Evolutionary conservation across 306 rosid species (phyloP).

Genomic region (Lathyrus sativus): DNA sequence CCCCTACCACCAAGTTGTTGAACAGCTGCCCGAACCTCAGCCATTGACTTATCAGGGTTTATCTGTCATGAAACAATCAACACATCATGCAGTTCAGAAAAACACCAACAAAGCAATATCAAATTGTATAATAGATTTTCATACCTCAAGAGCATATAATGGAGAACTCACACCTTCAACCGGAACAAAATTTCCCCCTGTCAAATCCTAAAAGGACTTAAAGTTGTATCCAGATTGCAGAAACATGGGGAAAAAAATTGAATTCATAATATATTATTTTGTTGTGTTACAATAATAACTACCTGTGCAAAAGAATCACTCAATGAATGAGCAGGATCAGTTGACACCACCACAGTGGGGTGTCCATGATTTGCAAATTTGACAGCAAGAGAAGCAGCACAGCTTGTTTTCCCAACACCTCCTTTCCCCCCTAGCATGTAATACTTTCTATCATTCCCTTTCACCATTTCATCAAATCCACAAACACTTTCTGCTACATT

Average conservation of each 20-base stretch:
- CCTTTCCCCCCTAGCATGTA: conserved; percentile 53
- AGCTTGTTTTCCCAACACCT: conserved; percentile 51
- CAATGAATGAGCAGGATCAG: conserved; percentile 93
- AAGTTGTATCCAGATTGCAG: conserved; percentile 26
- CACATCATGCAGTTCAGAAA: neutral
- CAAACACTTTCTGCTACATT: conserved; percentile 35
- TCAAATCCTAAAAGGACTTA: conserved; percentile 57
- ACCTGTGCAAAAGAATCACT: conserved; percentile 96
- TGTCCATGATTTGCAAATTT: conserved; percentile 84
- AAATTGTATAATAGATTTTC: neutral
- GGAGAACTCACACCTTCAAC: conserved; percentile 83
- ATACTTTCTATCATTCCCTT: conserved; percentile 38
- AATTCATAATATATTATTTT: neutral
- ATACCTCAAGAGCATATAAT: conserved; percentile 84
- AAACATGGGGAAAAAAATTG: neutral
- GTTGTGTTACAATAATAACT: neutral
- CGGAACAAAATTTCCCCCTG: conserved; percentile 78
- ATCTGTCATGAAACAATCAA: conserved; percentile 51
- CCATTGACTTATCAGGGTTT: conserved; percentile 82
- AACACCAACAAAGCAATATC: conserved; percentile 13
- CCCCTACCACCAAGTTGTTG: conserved; percentile 63
- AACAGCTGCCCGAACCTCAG: conserved; percentile 55
- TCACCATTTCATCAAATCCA: conserved; percentile 48
- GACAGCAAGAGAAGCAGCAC: conserved; percentile 67
- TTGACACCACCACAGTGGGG: conserved; percentile 86